These are phyloP conservation scores for Annulohypoxylon maeteangense DNA, from an alignment of 495 filamentous ascomycete genomes.

Conservation along the genomic window DNA sequence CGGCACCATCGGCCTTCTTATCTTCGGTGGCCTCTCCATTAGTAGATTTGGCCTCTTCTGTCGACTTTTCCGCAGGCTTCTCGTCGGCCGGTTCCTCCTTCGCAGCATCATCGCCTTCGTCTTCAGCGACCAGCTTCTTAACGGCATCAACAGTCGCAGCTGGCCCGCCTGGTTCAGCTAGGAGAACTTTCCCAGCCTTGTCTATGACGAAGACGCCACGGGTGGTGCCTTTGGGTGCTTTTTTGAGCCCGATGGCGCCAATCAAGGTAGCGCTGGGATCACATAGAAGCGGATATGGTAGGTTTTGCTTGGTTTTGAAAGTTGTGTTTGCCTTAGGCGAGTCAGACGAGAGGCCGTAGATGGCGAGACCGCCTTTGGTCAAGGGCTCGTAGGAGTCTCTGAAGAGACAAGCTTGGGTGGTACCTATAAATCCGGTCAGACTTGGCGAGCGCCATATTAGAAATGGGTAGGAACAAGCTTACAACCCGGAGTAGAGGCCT, in stretches of 20 bases:
- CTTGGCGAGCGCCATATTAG: slow-evolving; percentile 12
- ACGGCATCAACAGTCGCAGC: slow-evolving; percentile 67
- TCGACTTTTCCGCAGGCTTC: slow-evolving; percentile 31
- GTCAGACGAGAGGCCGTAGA: slow-evolving; percentile 91
- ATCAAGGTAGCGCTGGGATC: slow-evolving; percentile 79
- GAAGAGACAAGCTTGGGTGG: slow-evolving; percentile 91
- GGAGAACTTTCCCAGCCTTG: slow-evolving; percentile 76
- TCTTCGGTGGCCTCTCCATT: slow-evolving; percentile 40
- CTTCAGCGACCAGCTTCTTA: slow-evolving; percentile 59
- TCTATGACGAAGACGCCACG: slow-evolving; percentile 89
- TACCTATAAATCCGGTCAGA: slow-evolving; percentile 68
- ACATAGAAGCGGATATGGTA: slow-evolving; percentile 91
- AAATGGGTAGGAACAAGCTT: slow-evolving; percentile 57
- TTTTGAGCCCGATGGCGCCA: slow-evolving; percentile 78
- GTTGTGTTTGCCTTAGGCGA: slow-evolving; percentile 87
- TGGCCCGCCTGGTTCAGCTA: slow-evolving; percentile 68
- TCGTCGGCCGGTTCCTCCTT: slow-evolving; percentile 37
- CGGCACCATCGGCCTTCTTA: slow-evolving; percentile 36
- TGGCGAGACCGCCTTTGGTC: slow-evolving; percentile 80
- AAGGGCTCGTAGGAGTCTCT: slow-evolving; percentile 81
- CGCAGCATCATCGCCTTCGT: slow-evolving; percentile 27
- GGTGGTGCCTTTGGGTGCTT: slow-evolving; percentile 76
- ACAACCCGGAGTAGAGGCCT: slow-evolving; percentile 95
- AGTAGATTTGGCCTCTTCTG: slow-evolving; percentile 37
- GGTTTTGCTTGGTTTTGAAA: slow-evolving; percentile 86